phyloP scores from a whole-genome alignment of 768 basidiomycete species.

The Russula griseocarnosa region DNA sequence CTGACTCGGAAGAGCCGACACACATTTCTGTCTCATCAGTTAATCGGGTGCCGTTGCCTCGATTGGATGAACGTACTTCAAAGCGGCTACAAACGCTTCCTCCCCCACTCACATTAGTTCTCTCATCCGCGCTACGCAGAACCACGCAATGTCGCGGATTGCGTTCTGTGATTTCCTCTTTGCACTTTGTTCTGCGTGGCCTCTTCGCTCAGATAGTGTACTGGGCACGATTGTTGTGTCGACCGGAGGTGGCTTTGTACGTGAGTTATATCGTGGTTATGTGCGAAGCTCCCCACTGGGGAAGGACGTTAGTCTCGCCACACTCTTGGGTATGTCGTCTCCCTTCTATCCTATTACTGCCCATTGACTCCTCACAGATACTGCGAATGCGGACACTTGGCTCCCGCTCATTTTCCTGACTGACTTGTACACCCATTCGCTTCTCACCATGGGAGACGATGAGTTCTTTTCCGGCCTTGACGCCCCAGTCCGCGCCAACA shows the following conservation, averaged over 20 bases:
- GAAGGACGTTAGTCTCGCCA: conserved; percentile 43
- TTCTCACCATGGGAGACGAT: conserved; percentile 93
- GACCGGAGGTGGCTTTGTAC: conserved; percentile 58
- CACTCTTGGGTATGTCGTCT: conserved; percentile 40
- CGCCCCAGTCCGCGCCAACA: conserved; percentile 29
- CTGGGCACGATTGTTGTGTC: conserved; percentile 51
- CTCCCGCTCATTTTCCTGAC: conserved; percentile 70
- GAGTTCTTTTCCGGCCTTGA: conserved; percentile 71
- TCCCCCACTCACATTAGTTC: conserved; percentile 50
- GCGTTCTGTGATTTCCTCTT: conserved; percentile 57
- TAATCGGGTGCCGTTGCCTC: conserved; percentile 35
- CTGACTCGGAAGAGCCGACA: conserved; percentile 34
- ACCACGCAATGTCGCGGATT: conserved; percentile 39
- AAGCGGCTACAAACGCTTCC: conserved; percentile 59
- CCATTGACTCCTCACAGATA: conserved; percentile 37
- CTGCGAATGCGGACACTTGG: conserved; percentile 49
- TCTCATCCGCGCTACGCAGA: conserved; percentile 46
- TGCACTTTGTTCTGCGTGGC: conserved; percentile 57
- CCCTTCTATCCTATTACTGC: not conserved
- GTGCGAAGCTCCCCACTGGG: conserved; percentile 63
- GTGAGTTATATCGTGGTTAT: conserved; percentile 68
- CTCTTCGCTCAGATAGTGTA: conserved; percentile 52
- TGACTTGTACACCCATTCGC: conserved; percentile 76
- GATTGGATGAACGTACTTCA: conserved; percentile 54
- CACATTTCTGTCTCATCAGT: conserved; percentile 39